Conservation (phyloP, 2,329 filamentous ascomycete genomes). For the Epichloe glyceriae region DNA sequence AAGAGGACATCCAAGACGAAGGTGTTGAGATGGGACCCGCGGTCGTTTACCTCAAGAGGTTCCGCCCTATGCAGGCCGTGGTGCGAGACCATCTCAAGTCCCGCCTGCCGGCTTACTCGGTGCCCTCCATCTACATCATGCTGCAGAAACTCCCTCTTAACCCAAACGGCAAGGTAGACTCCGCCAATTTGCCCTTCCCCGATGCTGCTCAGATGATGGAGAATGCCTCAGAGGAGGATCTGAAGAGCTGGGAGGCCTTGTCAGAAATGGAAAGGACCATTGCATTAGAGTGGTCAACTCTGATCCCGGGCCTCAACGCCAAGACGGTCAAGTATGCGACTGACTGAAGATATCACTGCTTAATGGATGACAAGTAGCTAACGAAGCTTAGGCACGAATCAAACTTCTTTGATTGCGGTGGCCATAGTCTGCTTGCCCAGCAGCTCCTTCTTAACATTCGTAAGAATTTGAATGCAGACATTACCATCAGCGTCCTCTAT, state of each 20-base stretch:
- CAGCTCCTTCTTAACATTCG: constrained; percentile 55
- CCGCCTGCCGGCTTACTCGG: constrained; percentile 29
- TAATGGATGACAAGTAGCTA: too few relatives aligned
- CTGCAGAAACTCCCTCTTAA: constrained; percentile 49
- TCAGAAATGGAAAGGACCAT: constrained; percentile 26
- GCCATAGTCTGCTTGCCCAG: constrained; percentile 44
- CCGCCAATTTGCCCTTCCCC: constrained; percentile 65
- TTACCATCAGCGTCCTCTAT: constrained; percentile 21
- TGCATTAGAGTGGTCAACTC: constrained; percentile 53
- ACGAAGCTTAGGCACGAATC: background rate
- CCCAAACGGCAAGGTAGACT: constrained; percentile 71
- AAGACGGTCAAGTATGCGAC: constrained; percentile 38
- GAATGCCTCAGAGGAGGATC: constrained; percentile 22
- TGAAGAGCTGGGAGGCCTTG: constrained; percentile 39
- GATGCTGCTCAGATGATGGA: constrained; percentile 53
- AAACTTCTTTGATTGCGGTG: constrained; percentile 26
- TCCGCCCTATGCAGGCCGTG: constrained; percentile 33
- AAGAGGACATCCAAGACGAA: constrained; percentile 42
- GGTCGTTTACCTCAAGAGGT: constrained; percentile 31
- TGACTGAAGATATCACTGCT: too few relatives aligned
- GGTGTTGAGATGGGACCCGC: constrained; percentile 31
- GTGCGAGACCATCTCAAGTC: constrained; percentile 55
- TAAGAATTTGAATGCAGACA: constrained; percentile 16
- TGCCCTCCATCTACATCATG: constrained; percentile 22
- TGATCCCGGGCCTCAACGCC: constrained; percentile 53